Percentiles rank a stretch among this genome's conserved stretches.
Conservation (phyloP, 2,329 filamentous ascomycete species). For the Pezicula neosporulosa region DNA sequence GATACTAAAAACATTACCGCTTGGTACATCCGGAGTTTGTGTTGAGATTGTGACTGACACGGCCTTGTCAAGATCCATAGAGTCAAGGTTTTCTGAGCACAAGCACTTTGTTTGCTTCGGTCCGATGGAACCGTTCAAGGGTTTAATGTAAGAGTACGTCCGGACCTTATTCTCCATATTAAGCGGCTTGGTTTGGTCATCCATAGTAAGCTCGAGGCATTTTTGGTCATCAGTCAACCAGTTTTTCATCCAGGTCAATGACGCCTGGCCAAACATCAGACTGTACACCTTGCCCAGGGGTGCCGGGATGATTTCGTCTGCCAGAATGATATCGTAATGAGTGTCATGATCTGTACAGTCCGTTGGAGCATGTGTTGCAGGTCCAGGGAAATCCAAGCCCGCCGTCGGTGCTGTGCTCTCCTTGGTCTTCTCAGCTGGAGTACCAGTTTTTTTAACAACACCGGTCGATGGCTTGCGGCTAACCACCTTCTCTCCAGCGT, state of each 20-base stretch:
- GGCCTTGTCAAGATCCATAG: conserved; percentile 81
- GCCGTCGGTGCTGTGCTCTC: conserved; percentile 41
- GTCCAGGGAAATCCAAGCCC: conserved; percentile 73
- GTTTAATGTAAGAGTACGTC: conserved; percentile 87
- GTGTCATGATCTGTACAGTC: conserved; percentile 75
- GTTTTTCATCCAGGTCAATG: conserved; percentile 77
- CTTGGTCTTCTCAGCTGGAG: conserved; percentile 44
- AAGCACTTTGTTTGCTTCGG: conserved; percentile 95
- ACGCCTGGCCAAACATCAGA: conserved; percentile 79
- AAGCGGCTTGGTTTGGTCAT: conserved; percentile 72
- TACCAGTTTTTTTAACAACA: conserved; percentile 41
- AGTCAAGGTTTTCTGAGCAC: conserved; percentile 79
- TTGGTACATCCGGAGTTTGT: conserved; percentile 92
- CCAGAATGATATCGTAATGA: conserved; percentile 82
- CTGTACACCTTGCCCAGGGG: conserved; percentile 90
- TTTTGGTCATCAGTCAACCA: conserved; percentile 88
- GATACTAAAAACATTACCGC: conserved; percentile 83
- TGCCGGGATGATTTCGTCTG: conserved; percentile 81
- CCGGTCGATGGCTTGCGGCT: conserved; percentile 70
- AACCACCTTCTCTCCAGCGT: conserved; percentile 58
- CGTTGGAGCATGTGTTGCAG: conserved; percentile 76
- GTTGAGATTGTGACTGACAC: conserved; percentile 80
- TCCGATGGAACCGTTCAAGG: conserved; percentile 77
- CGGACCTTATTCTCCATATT: conserved; percentile 71
- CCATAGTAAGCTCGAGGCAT: conserved; percentile 80